Base-by-base conservation (phyloP, 805 yeast genomes). In the Yamadazyma paraphyllophila region DNA sequence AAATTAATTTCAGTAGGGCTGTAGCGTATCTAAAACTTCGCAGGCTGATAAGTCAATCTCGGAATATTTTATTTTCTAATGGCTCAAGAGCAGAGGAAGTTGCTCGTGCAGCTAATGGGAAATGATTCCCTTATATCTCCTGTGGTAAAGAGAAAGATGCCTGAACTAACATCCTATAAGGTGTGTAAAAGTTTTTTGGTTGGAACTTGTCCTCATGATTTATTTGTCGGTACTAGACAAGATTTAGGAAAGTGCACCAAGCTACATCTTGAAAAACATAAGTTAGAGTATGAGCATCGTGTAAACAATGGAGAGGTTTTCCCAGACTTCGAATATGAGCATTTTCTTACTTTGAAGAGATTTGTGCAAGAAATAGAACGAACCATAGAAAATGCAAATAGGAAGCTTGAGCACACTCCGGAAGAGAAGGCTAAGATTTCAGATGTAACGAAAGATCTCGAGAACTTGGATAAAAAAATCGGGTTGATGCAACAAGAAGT, bases 121-220 rank as follows among this genome's bases (percentile, higher is more conserved):
- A 71, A 76, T 36, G 85, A 79, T 30, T 67, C 75, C 3, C 57
- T 76, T 36, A 60, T 66, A 11, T 67, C 69, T 24, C 47, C 30
- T 13, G 58, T 55, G 16, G 51, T 53, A 16, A 54, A 62, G 50
- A 65, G 65, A 49, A 67, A 54, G 54, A 77, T 56, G 58, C 71
- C 62, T 45, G 80, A 59, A 53, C 71, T 63, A 66, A 69, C 66
- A 38, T 67, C 50, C 62, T 74, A 43, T 11, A 70, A 80, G 36
- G 82, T 89, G 6, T 91, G 98, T 65, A 86, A 85, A 60, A 73
- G 86, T 14, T 91, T 83, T 60, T 62, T 91, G n/a, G 88, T 88
- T 12, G 96, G 94, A 0, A 77, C 79, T 7, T 91, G 98, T 55
- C 92, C 96, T 0, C 83, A 86, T 61, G 97, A 90, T 51, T 62